These are phyloP conservation scores for Trichoderma sp. DNA, from an alignment of 2,329 filamentous ascomycete species.

Conservation along the genomic window DNA sequence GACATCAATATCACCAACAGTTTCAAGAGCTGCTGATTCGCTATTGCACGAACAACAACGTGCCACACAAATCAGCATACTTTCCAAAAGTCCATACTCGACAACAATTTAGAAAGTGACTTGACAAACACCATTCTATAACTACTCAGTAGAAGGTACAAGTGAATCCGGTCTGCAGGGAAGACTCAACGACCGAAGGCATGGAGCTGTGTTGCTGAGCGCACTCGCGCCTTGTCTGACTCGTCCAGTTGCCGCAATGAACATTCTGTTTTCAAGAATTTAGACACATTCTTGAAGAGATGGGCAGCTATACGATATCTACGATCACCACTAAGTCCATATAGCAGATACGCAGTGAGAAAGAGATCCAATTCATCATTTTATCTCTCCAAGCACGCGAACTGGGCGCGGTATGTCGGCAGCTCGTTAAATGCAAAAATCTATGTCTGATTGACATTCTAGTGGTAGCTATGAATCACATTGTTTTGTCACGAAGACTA, in stretches of 20 bases:
- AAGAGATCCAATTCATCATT: background rate
- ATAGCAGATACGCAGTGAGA: background rate
- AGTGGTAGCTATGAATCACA: background rate
- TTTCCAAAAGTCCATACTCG: slow-evolving; percentile 26
- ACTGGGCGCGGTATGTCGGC: background rate
- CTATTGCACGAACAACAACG: background rate
- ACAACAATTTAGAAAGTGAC: slow-evolving; percentile 36
- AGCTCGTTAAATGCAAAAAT: background rate
- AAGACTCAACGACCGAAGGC: slow-evolving; percentile 28
- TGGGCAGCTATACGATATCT: background rate
- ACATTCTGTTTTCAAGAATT: slow-evolving; percentile 17
- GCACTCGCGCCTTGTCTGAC: slow-evolving; percentile 25
- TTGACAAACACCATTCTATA: slow-evolving; percentile 34
- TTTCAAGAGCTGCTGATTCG: background rate
- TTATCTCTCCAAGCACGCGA: background rate
- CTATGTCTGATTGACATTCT: background rate
- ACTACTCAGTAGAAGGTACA: slow-evolving; percentile 31
- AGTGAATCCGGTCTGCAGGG: slow-evolving; percentile 33
- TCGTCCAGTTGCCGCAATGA: slow-evolving; percentile 19
- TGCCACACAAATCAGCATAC: background rate
- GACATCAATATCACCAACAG: background rate
- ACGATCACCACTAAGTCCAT: background rate
- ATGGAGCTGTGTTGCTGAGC: slow-evolving; percentile 29
- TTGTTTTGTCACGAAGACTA: background rate
- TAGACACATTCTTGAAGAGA: background rate